Conservation (phyloP, 1,284 basidiomycete species). For the Ustilago lituana region DNA sequence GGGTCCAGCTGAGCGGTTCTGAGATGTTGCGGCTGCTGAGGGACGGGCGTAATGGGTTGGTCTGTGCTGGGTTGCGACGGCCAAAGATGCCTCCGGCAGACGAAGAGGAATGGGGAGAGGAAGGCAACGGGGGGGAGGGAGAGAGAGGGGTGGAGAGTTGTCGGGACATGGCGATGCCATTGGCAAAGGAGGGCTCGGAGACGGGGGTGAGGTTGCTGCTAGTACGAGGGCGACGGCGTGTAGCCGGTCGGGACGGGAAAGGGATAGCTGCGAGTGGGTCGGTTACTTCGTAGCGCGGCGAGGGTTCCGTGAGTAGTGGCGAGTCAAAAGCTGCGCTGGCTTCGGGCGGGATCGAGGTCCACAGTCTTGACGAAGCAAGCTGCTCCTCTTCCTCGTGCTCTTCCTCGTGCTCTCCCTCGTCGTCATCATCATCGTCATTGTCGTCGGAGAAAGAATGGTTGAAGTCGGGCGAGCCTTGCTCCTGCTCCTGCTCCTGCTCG, state of each 20-base stretch:
- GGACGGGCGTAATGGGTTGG: conserved; percentile 7
- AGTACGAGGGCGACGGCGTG: conserved; percentile 2
- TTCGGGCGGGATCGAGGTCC: conserved; percentile 2
- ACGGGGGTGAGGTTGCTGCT: conserved; percentile 3
- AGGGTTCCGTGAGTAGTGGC: conserved; percentile 10
- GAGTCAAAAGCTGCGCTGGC: not conserved
- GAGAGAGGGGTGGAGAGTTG: conserved; percentile 24
- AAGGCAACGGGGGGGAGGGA: conserved; percentile 1
- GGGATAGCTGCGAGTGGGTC: conserved; percentile 13
- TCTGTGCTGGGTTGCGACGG: conserved; percentile 14
- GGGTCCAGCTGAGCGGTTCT: conserved; percentile 41
- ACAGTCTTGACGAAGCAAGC: not conserved
- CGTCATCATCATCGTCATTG: conserved; percentile 1
- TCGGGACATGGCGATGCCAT: conserved; percentile 25
- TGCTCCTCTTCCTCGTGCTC: conserved; percentile 3
- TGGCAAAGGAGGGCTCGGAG: conserved; percentile 8
- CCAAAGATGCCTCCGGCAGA: not conserved
- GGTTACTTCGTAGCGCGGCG: conserved; percentile 18
- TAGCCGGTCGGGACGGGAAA: not conserved
- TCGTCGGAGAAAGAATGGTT: not conserved
- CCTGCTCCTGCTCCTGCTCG: conserved; percentile 1
- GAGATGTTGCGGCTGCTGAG: conserved; percentile 22
- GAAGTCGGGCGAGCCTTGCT: not conserved
- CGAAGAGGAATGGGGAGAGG: not conserved
- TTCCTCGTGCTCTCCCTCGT: conserved; percentile 6